Evolutionary conservation across 2,329 filamentous ascomycete genomes (phyloP).

Genomic region (Diaporthe sp.): DNA sequence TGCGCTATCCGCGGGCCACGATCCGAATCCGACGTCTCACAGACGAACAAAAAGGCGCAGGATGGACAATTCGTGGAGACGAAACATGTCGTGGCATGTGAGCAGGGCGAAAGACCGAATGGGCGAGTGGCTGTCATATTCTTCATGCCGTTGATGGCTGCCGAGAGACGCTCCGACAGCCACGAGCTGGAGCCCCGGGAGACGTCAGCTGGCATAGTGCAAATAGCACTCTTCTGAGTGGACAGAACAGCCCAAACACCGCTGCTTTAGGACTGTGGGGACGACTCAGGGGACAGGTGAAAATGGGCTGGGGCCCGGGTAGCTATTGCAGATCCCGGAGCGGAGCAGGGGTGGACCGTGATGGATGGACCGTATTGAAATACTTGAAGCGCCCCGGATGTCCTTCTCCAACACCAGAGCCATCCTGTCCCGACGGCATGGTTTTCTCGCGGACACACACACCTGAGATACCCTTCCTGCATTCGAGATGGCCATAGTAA

Average conservation of each 20-base stretch:
- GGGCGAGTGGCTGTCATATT: not conserved
- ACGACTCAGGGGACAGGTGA: constrained; percentile 5
- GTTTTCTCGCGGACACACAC: not conserved
- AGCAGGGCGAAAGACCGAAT: constrained; percentile 10
- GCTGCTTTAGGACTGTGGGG: constrained; percentile 5
- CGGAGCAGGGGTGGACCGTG: constrained; percentile 4
- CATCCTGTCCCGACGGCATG: not conserved
- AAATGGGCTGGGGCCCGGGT: not conserved
- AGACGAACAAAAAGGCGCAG: not conserved
- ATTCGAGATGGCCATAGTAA: constrained; percentile 49
- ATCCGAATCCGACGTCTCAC: constrained; percentile 15
- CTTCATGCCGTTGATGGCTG: not conserved
- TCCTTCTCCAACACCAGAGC: not conserved
- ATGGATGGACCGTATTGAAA: not conserved
- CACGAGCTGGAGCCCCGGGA: not conserved
- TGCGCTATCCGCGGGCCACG: constrained; percentile 17
- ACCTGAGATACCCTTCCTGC: not conserved
- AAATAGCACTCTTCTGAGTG: constrained; percentile 5
- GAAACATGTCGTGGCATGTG: not conserved
- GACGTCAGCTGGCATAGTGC: not conserved
- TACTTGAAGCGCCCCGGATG: not conserved
- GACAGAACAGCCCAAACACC: not conserved
- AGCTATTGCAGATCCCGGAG: constrained; percentile 10
- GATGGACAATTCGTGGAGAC: not conserved
- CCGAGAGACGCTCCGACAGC: not conserved